Base-by-base conservation (phyloP, 768 basidiomycete species). In the Flagelloscypha sp. region DNA sequence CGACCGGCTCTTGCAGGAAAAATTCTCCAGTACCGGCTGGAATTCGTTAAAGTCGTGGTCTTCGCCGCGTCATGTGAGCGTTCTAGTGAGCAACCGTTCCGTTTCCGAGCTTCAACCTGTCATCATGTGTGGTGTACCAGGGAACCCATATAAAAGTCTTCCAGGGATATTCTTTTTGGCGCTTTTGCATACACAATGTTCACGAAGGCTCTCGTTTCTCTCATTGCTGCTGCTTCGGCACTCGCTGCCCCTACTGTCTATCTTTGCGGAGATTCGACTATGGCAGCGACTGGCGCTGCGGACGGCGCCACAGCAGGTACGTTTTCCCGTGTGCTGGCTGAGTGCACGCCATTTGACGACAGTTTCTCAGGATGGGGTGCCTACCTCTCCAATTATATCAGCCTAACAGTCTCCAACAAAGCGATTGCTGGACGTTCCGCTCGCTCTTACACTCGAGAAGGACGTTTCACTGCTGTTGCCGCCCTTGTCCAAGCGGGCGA, bases 171-270 rank as follows among this genome's bases (percentile, higher is more conserved):
- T 30, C 6, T 22, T 3, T n/a, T 27, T 16, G n/a, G n/a, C 15
- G 6, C 15, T 11, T 24, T 18, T 17, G 27, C 23, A 2, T 7
- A 17, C 29, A 24, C 17, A 6, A 50, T 48, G 48, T 34, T 48
- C 11, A 11, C 41, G 17, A 42, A 42, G 37, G 11, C 44, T 23
- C 16, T 37, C 11, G 17, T 30, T 46, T 18, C 24, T 45, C 31
- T 28, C 44, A 6, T 40, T 41, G 27, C 37, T 28, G 70, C n/a
- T n/a, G n/a, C n/a, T n/a, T n/a, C n/a, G n/a, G n/a, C n/a, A n/a
- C n/a, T n/a, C n/a, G n/a, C n/a, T n/a, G 42, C 45, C 42, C 38
- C 48, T 6, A 51, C 45, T 2, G 34, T 50, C 8, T 50, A 44
- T 21, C 45, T 50, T 9, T 42, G 37, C 10, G 48, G 48, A 2